Conservation (phyloP, 352 stramenopile species). For the Globisporangium orthogonon region DNA sequence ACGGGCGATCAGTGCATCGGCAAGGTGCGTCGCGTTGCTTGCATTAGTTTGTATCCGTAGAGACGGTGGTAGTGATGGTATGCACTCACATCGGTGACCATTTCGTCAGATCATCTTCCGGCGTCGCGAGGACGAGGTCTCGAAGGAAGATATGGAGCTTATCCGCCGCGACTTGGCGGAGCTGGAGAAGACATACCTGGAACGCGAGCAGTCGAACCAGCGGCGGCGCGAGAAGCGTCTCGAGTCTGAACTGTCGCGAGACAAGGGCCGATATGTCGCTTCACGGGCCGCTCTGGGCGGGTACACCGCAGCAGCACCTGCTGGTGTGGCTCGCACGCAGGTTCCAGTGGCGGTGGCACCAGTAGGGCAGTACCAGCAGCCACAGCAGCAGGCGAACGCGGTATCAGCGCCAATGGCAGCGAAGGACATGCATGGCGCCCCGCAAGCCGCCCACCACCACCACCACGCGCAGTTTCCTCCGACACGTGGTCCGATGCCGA, state of each 20-base stretch:
- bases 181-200: slow-evolving; percentile 94
- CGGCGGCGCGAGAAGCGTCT: slow-evolving; percentile 81
- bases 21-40: slow-evolving; percentile 61
- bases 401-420: background rate
- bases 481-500: slow-evolving; percentile 11
- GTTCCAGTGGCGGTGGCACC: slow-evolving; percentile 3
- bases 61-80: background rate
- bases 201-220: slow-evolving; percentile 94
- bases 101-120: slow-evolving; percentile 33
- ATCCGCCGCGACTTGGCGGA: slow-evolving; percentile 81
- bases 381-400: slow-evolving; percentile 2
- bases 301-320: slow-evolving; percentile 14
- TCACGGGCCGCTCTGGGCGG: slow-evolving; percentile 15
- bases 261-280: slow-evolving; percentile 57
- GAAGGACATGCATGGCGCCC: slow-evolving; percentile 2
- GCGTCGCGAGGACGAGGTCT: slow-evolving; percentile 63
- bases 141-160: slow-evolving; percentile 71
- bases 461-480: slow-evolving; percentile 11
- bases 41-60: background rate
- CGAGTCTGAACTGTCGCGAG: slow-evolving; percentile 70
- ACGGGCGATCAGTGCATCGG: slow-evolving; percentile 97
- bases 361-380: slow-evolving; percentile 6
- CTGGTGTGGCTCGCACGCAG: slow-evolving; percentile 2
- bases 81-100: background rate
- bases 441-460: background rate